Evolutionary conservation across 2,329 filamentous ascomycete species (phyloP), one percentile per base, ranked within the genome.

Genomic region (Blastomyces silverae): DNA sequence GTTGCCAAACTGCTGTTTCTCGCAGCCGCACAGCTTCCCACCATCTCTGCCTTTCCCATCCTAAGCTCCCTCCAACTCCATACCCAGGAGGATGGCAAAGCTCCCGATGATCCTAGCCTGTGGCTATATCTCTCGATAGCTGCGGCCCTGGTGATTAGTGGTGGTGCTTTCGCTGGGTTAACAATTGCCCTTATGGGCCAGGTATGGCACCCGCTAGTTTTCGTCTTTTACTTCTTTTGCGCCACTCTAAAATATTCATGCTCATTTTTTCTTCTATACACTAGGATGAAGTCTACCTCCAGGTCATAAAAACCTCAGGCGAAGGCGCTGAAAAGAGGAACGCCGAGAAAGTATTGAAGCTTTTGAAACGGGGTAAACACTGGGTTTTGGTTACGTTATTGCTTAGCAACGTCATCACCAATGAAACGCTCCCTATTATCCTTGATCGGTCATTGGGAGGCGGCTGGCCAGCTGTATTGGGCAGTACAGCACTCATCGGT

Each of bases 321-420:
- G 88, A 91, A 76, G 91, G 89, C 64, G 82, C 87, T n/a, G 93
- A 97, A 78, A 88, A 88, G 73, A 91, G 87, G 73, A 91, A 97
- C 74, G 94, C 94, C 0, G 85, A 84, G 64, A 88, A 86, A 68
- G 94, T 99, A 13, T 83, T 94, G 70, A 83, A 86, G 55, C 81
- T 99, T 37, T 79, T 99, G 64, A 87, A 91, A 69, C 89, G 85
- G 71, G 94, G 94, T 71, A 99, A 99, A 77, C 94, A 99, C 78
- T 99, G 94, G 94, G 93, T 99, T 25, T 82, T 99, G 65, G 94
- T 99, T 63, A 97, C 94, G 2, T 80, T 99, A 34, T 84, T 99
- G 8, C 82, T 99, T 64, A 92, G 92, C 76, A 99, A 99, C 76
- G 94, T 99, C 73, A 95, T 99, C 72, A 96, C 95, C 69, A 97